Conservation (phyloP, 371 early-diverging fungal species). For the Catenaria anguillulae region DNA sequence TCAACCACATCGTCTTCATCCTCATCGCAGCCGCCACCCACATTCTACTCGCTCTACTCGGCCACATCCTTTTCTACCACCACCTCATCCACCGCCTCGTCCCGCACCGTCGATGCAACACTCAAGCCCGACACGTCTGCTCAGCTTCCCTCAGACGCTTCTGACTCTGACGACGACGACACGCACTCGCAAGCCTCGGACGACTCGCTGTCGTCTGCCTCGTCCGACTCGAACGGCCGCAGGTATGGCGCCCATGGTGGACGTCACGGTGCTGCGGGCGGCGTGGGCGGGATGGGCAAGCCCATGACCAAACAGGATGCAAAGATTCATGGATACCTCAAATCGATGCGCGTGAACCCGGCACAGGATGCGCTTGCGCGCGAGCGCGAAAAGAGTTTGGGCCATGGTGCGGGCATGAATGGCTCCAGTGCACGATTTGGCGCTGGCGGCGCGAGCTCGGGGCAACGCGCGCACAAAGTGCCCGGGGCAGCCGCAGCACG, state of each 20-base stretch:
- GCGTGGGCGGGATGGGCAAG: background rate
- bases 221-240: background rate
- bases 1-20: no score
- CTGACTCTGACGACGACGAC: background rate
- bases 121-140: background rate
- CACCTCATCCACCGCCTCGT: background rate
- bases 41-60: background rate
- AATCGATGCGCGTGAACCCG: background rate
- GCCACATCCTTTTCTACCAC: background rate
- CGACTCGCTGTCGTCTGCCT: background rate
- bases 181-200: background rate
- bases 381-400: background rate
- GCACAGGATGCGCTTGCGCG: background rate
- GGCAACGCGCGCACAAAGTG: background rate
- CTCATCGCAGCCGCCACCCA: no score
- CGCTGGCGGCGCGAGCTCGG: no score
- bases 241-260: background rate
- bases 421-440: no score
- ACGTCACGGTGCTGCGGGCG: background rate
- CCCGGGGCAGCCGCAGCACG: background rate
- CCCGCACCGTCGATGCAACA: background rate
- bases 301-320: background rate
- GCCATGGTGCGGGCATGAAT: no score
- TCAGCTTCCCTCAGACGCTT: background rate
- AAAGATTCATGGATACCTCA: constrained; percentile 1